Conservation (phyloP, 495 filamentous ascomycete genomes). For the Amniculicola lignicola region DNA sequence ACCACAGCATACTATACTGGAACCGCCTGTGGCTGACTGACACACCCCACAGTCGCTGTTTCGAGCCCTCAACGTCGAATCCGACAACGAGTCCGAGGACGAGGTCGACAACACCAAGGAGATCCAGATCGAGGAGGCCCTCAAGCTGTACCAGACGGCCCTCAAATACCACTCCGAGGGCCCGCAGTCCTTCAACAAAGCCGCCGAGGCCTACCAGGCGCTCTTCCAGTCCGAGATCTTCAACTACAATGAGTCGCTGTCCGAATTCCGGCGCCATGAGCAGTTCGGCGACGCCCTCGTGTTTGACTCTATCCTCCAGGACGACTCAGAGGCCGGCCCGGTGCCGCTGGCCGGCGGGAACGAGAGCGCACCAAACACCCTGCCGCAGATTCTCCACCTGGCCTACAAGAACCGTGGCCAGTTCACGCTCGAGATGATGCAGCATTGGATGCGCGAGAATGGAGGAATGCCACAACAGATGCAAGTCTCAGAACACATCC, state of each 20-base stretch:
- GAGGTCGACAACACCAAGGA: constrained; percentile 94
- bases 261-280: constrained; percentile 68
- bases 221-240: constrained; percentile 94
- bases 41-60: constrained; percentile 53
- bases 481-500: constrained; percentile 33
- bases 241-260: constrained; percentile 76
- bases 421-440: constrained; percentile 75
- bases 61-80: constrained; percentile 85
- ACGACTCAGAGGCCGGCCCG: constrained; percentile 32
- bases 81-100: constrained; percentile 82
- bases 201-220: constrained; percentile 74
- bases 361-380: constrained; percentile 70
- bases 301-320: constrained; percentile 44
- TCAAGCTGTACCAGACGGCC: constrained; percentile 91
- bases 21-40: no score
- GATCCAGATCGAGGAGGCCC: constrained; percentile 92
- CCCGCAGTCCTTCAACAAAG: constrained; percentile 67
- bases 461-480: constrained; percentile 18
- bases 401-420: constrained; percentile 94
- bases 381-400: constrained; percentile 86
- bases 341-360: constrained; percentile 45
- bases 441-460: constrained; percentile 48
- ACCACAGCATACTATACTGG: no score
- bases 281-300: constrained; percentile 55
- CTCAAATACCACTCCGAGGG: constrained; percentile 90